These are phyloP conservation scores for Tripterygium wilfordii DNA, from an alignment of 177 flowering plant genomes.

Conservation along the genomic window DNA sequence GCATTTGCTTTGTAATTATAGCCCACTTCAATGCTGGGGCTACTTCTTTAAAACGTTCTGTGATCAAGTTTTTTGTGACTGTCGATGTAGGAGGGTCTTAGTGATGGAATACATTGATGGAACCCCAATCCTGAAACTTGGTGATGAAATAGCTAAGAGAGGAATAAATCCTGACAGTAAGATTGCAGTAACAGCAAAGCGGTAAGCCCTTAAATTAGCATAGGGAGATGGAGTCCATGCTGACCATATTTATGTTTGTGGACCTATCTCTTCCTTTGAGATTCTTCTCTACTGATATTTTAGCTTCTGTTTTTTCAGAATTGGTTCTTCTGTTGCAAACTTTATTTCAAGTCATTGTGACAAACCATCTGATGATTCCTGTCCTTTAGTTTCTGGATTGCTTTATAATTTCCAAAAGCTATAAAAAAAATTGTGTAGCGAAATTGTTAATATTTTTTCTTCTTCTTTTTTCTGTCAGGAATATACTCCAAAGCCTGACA, in stretches of 20 bases:
- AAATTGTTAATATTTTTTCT: too few relatives aligned
- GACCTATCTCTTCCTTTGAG: not conserved
- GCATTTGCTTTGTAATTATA: too few relatives aligned
- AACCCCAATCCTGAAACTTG: constrained; percentile 81
- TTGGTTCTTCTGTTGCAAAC: too few relatives aligned
- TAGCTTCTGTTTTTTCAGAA: too few relatives aligned
- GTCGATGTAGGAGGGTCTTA: constrained; percentile 68
- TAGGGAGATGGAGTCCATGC: constrained; percentile 29
- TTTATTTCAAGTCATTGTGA: too few relatives aligned
- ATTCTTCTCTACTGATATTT: not conserved
- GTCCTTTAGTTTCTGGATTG: too few relatives aligned
- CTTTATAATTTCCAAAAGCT: too few relatives aligned
- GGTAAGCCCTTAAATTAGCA: constrained; percentile 62
- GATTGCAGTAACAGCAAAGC: constrained; percentile 80
- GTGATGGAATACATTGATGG: constrained; percentile 96
- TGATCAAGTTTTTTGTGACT: too few relatives aligned
- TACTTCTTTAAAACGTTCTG: too few relatives aligned
- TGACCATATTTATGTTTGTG: not conserved
- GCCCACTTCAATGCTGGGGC: too few relatives aligned
- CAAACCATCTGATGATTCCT: too few relatives aligned
- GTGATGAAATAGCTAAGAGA: constrained; percentile 88
- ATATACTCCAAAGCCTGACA: constrained; percentile 75
- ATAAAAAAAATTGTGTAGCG: too few relatives aligned
- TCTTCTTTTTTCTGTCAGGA: constrained; percentile 43
- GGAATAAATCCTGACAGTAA: constrained; percentile 81